Conservation (phyloP, 306 rosid genomes). For the Ormosia semicastrata region DNA sequence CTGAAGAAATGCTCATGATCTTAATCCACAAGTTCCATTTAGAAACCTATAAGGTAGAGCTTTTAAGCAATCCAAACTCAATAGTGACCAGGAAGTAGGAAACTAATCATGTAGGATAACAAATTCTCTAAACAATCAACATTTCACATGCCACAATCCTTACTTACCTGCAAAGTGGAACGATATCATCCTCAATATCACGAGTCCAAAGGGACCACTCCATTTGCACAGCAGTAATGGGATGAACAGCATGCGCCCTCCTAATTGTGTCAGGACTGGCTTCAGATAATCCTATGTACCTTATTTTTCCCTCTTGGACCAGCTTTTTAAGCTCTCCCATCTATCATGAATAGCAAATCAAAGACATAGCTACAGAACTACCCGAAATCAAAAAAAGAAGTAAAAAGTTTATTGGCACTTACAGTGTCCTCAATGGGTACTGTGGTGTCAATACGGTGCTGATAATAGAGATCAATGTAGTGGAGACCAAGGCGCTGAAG, state of each 20-base stretch:
- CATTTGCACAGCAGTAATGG: not conserved
- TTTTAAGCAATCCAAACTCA: not conserved
- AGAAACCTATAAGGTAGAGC: not conserved
- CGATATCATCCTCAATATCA: slow-evolving; percentile 6
- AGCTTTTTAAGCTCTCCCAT: slow-evolving; percentile 61
- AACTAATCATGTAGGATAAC: not conserved
- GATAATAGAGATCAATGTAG: slow-evolving; percentile 83
- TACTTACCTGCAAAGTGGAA: slow-evolving; percentile 64
- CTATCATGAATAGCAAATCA: slow-evolving; percentile 29
- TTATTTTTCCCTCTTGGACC: slow-evolving; percentile 67
- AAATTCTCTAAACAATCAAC: not conserved
- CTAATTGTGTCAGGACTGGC: slow-evolving; percentile 60
- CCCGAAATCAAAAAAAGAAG: not conserved
- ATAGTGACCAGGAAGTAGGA: not conserved
- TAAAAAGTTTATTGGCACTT: slow-evolving; percentile 8
- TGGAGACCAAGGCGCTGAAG: slow-evolving; percentile 69
- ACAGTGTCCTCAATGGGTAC: slow-evolving; percentile 83
- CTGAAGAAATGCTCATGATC: not conserved
- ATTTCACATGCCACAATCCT: not conserved
- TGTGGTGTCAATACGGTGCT: slow-evolving; percentile 76
- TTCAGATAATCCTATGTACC: slow-evolving; percentile 65
- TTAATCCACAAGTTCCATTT: not conserved
- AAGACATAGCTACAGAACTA: not conserved
- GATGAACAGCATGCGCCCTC: slow-evolving; percentile 19
- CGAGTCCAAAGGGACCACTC: slow-evolving; percentile 15